Conservation (phyloP, 108 stramenopile species). For the Stephanodiscus minutulus region DNA sequence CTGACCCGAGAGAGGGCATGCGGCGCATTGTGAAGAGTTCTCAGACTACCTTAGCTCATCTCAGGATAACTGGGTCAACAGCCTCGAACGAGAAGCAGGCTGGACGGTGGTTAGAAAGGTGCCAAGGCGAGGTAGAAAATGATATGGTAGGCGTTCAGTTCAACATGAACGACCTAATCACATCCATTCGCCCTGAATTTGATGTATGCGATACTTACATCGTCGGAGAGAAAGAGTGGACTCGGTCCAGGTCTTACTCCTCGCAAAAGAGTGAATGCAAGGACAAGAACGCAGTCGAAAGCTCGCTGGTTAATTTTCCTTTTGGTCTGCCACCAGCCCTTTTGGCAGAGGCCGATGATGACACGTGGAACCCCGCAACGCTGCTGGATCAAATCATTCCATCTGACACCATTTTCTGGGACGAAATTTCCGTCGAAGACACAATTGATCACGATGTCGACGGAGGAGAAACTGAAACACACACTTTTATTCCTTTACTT, state of each 20-base stretch:
- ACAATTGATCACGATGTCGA: not conserved
- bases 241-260: constrained; percentile 2
- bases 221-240: not conserved
- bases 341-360: constrained; percentile 35
- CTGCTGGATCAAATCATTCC: constrained; percentile 5
- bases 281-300: not conserved
- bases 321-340: constrained; percentile 29
- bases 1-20: constrained; percentile 15
- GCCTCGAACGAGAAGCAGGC: constrained; percentile 6
- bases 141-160: constrained; percentile 14
- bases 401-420: constrained; percentile 1
- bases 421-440: not conserved
- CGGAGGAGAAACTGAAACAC: not conserved
- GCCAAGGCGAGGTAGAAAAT: constrained; percentile 8
- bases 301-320: constrained; percentile 8
- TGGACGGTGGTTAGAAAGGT: not conserved
- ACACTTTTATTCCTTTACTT: not conserved
- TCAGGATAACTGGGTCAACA: constrained; percentile 17
- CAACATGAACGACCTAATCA: constrained; percentile 27
- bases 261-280: constrained; percentile 13
- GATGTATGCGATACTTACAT: constrained; percentile 8
- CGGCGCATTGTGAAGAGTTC: constrained; percentile 33
- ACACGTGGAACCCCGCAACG: constrained; percentile 27
- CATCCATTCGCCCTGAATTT: constrained; percentile 40
- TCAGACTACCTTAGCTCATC: constrained; percentile 15